Percentiles rank a stretch among this genome's conserved stretches.
Conservation (phyloP, 495 filamentous ascomycete species). For the Xylaria curta region DNA sequence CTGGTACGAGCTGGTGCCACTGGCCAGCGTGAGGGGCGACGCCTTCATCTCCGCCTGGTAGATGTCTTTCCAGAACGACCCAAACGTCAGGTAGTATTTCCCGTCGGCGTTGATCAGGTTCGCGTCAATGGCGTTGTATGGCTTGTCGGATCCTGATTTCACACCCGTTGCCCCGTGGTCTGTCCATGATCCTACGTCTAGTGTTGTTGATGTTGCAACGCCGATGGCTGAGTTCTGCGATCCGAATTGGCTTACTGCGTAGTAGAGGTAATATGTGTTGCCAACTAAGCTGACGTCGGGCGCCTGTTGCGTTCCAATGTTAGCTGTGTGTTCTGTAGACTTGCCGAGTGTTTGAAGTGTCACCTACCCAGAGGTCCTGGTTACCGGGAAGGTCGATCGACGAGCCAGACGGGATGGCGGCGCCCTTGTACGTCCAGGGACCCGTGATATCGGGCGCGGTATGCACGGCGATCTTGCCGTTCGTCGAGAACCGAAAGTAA, state of each 20-base stretch:
- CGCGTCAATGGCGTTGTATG: constrained; percentile 76
- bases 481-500: constrained; percentile 77
- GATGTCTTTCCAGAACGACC: constrained; percentile 73
- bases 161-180: constrained; percentile 62
- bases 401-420: constrained; percentile 62
- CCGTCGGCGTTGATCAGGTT: constrained; percentile 60
- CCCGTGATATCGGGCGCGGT: constrained; percentile 64
- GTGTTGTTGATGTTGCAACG: constrained; percentile 66
- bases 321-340: not conserved
- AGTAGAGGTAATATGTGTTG: constrained; percentile 73
- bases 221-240: constrained; percentile 69
- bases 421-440: constrained; percentile 68
- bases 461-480: constrained; percentile 63
- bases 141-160: constrained; percentile 47
- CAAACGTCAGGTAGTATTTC: constrained; percentile 66
- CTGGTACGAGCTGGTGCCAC: constrained; percentile 48
- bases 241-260: constrained; percentile 70
- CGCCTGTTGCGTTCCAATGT: constrained; percentile 52
- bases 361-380: constrained; percentile 65
- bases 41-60: constrained; percentile 65
- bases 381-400: constrained; percentile 62
- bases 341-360: not conserved
- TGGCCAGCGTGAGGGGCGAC: constrained; percentile 37
- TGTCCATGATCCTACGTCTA: constrained; percentile 67
- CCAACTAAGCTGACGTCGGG: constrained; percentile 67